Evolutionary conservation across 257 asterid species (phyloP), one percentile per base, ranked within the genome.

Genomic region (Rubia yunnanensis): DNA sequence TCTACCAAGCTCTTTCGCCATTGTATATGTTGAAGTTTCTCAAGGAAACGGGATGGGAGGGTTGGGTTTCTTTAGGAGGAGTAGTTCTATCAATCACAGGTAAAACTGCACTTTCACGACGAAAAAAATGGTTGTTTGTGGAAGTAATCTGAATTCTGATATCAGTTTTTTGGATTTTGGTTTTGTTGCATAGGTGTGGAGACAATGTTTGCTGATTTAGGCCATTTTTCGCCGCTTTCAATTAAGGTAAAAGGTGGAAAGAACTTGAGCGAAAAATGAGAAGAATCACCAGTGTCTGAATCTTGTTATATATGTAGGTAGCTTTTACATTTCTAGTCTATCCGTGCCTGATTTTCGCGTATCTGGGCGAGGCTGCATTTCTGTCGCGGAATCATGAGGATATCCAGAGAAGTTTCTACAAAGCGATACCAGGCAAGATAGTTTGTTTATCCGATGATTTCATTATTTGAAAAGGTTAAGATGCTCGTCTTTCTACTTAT

Each of bases 191-290:
- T 79, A 83, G 88, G 89, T 52, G 70, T 79, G 0, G 89, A 83
- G 73, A 77, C 86, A 39, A 83, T 83, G 89, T 83, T 81, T 74
- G 86, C 89, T 55, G 89, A 76, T 58, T 75, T 83, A 63, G 89
- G 86, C 56, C 89, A 83, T 71, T 83, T 83, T 67, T 78, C 88
- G 11, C 70, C 79, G 22, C 65, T 76, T 68, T 83, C 88, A 57
- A 78, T 83, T 55, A 60, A 68, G 78, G 81, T 73, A 68, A 39
- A 17, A n/a, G n/a, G n/a, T n/a, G n/a, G n/a, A 26, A 1, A 27
- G 59, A 26, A 59, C 23, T n/a, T n/a, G n/a, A n/a, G n/a, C n/a
- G n/a, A n/a, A n/a, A n/a, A n/a, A n/a, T n/a, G n/a, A n/a, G n/a
- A n/a, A n/a, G n/a, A n/a, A n/a, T n/a, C n/a, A n/a, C n/a, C n/a